Evolutionary conservation across 768 basidiomycete species (phyloP), one percentile per base, ranked within the genome.

Genomic region (Sarcodon aspratus): DNA sequence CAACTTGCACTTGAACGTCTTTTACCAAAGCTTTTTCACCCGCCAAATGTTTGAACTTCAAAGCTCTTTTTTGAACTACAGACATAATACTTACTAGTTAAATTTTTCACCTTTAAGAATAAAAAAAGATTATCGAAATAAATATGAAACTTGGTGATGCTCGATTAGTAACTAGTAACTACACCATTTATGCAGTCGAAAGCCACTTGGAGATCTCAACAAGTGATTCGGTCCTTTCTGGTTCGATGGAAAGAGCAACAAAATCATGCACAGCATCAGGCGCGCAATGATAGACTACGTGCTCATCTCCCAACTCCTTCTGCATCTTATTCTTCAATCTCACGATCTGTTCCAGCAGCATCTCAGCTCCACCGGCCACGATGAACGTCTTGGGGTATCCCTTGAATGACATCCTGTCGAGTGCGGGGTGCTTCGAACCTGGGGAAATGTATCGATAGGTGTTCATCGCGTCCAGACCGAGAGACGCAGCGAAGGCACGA

Each of bases 361-460:
- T 59, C 59, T 84, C 81, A 3, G 74, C 74, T 5, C 73, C 76
- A 12, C 82, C 81, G 4, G 67, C 70, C 8, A 70, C 65, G 42
- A 84, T 71, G 59, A 79, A 80, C 0, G 80, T 81, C 15, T 71
- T 64, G 2, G 82, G 81, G 61, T 78, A 84, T 13, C 70, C 73
- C 35, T 61, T 67, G 61, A 83, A 84, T 47, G 64, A 57, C 9
- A 72, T 63, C 4, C 55, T 44, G 31, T 64, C 53, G 7, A 57
- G 17, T 9, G 40, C 54, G 1, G 69, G 65, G 44, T 70, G 57
- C 31, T 68, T 54, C 15, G 75, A 78, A 7, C 73, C 74, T 3
- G 82, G 80, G 0, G 80, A 84, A 33, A 85, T 68, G 52, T 80
- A 82, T 32, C 66, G 64, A 54, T 75, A 79, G 11, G 60, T 59